phyloP scores from a whole-genome alignment of 1,284 basidiomycete genomes.

The Stereum hirsutum region DNA sequence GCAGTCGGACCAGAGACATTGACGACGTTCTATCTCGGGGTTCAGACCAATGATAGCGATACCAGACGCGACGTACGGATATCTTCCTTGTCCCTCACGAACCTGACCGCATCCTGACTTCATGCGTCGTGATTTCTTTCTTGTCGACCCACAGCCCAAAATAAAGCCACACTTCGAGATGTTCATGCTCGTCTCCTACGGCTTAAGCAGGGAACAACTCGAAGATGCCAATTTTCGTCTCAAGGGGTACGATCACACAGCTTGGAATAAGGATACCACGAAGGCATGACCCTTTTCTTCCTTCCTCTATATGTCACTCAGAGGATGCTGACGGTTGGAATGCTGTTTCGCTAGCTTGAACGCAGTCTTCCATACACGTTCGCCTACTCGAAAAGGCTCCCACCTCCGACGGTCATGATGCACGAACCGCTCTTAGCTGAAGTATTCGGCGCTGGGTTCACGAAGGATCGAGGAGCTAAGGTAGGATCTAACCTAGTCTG shows the following conservation, averaged over 20 bases:
- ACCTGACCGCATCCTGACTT: background rate
- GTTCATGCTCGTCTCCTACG: slow-evolving; percentile 71
- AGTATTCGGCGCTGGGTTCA: slow-evolving; percentile 76
- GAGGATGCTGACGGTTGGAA: too few relatives aligned
- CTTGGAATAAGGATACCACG: slow-evolving; percentile 15
- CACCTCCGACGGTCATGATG: slow-evolving; percentile 50
- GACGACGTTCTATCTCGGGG: slow-evolving; percentile 76
- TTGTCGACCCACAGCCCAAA: slow-evolving; percentile 22
- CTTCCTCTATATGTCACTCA: too few relatives aligned
- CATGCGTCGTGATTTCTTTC: slow-evolving; percentile 5
- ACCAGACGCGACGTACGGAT: slow-evolving; percentile 24
- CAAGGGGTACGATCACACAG: slow-evolving; percentile 35
- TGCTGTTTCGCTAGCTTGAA: slow-evolving; percentile 10
- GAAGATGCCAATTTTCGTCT: slow-evolving; percentile 65
- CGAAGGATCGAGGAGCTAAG: slow-evolving; percentile 44
- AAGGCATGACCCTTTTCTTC: slow-evolving; percentile 6
- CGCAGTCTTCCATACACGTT: slow-evolving; percentile 41
- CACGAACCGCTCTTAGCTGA: slow-evolving; percentile 60
- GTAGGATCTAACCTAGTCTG: slow-evolving; percentile 27
- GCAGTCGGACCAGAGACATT: slow-evolving; percentile 63
- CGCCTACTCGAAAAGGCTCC: slow-evolving; percentile 35
- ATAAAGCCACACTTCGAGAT: slow-evolving; percentile 54
- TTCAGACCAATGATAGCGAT: slow-evolving; percentile 32
- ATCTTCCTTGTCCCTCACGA: too few relatives aligned
- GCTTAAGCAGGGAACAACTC: slow-evolving; percentile 52